Base-by-base conservation (phyloP, 331 rosid genomes). In the Acacia concinna region DNA sequence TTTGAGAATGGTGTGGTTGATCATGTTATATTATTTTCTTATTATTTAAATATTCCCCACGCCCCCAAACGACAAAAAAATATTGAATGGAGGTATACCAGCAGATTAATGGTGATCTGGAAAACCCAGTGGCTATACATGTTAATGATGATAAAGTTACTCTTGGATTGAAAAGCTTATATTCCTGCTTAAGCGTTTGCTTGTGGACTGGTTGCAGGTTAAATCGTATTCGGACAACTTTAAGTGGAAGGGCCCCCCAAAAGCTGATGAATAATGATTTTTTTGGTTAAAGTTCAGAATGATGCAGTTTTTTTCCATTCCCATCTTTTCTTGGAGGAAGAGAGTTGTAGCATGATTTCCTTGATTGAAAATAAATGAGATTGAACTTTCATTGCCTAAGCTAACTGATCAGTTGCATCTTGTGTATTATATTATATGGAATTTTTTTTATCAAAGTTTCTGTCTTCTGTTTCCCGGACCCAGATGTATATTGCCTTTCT, bases 141-240 rank as follows among this genome's bases (percentile, higher is more conserved):
- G 74, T 37, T 32, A 54, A 21, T 67, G 72, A 73, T 34, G 23
- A 31, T 28, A 13, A 28, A 52, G 32, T 54, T 17, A 14, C 18
- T 37, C 2, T 13, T 52, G n/a, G 27, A 56, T 25, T 17, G 15
- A 56, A 23, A 23, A 20, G 31, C 21, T 41, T 20, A 1, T n/a
- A 51, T 46, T 46, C 12, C 77, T 51, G 18, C 46, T 27, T 74
- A 13, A 23, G 2, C 32, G 18, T 64, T 62, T 37, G 13, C 38
- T 37, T 78, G 43, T 4, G 71, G 49, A 59, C 34, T 59, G 12
- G 65, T 74, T 83, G 75, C 85, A 88, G 95, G 86, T 71, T 71
- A 90, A 82, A 78, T 78, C 91, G 54, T 90, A 90, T 79, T 88
- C 95, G 6, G 95, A 90, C 77, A 90, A 90, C 85, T 90, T 88